Base-by-base conservation (phyloP, 1,284 basidiomycete genomes). In the Ganoderma sp. region DNA sequence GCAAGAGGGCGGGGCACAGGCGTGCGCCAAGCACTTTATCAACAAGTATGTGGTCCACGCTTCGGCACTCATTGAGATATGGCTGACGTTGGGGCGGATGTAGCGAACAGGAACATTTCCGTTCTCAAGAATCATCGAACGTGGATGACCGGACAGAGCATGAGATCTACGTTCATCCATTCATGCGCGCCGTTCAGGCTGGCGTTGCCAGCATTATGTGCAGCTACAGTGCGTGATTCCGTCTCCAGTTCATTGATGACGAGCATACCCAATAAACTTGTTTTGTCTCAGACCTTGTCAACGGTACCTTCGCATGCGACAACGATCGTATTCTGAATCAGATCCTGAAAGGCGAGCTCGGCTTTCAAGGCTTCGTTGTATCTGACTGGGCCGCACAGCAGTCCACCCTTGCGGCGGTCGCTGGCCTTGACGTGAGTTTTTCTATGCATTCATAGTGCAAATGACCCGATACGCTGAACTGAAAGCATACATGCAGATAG, bases 191-290 rank as follows among this genome's bases (percentile, higher is more conserved):
- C 59, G 87, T 94, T n/a, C 86, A 89, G 81, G 92, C 92, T 0
- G 92, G 91, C 42, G 89, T 92, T 8, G 85, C 89, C 0, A 87
- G 87, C 58, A 84, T 95, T 68, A 95, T 95, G 93, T 95, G 91
- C 81, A 89, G 85, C 19, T 90, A 90, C 79, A 87, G 83, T 84
- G 64, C 62, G 82, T 78, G 6, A 14, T 7, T 8, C 32, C 25
- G 22, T 56, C 25, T 17, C 14, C n/a, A n/a, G n/a, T 22, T 0
- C 19, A n/a, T 45, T 2, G 15, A n/a, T n/a, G n/a, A n/a, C n/a
- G n/a, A n/a, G n/a, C n/a, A n/a, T n/a, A n/a, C 4, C n/a, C 42
- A 10, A 28, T 9, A 4, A 17, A 22, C 42, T 2, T 43, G 32
- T 8, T 43, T 32, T 32, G 37, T 9, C 7, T 1, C 64, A 89